phyloP scores from a whole-genome alignment of 306 rosid genomes.

The Astragalus glycyphyllos region DNA sequence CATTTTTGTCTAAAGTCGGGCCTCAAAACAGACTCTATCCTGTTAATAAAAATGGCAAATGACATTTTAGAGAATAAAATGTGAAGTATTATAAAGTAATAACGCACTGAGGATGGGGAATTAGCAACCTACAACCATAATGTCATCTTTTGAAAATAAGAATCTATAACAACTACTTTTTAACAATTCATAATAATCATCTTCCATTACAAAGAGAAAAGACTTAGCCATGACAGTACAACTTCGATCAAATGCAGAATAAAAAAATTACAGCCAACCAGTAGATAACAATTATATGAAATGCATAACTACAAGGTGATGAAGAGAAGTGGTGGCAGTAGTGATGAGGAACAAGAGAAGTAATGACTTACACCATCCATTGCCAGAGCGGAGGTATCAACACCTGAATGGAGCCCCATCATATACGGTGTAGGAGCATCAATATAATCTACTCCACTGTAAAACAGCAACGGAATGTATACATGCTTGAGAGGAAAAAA shows the following conservation, averaged over 20 bases:
- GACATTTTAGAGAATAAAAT: conserved; percentile 12
- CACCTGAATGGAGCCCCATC: conserved; percentile 99
- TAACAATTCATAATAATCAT: conserved; percentile 20
- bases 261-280: conserved; percentile 9
- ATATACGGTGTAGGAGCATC: conserved; percentile 99
- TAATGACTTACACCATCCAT: conserved; percentile 93
- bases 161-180: conserved; percentile 24
- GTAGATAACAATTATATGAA: conserved; percentile 25
- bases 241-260: conserved; percentile 27
- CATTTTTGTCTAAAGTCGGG: conserved; percentile 9
- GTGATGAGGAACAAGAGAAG: conserved; percentile 31
- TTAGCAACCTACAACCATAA: conserved; percentile 24
- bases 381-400: conserved; percentile 76
- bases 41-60: conserved; percentile 26
- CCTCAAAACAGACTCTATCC: conserved; percentile 4
- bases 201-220: conserved; percentile 15
- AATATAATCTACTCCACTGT: conserved; percentile 99
- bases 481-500: conserved; percentile 83
- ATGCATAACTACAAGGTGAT: conserved; percentile 29
- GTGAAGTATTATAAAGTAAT: conserved; percentile 26
- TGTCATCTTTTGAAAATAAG: conserved; percentile 19
- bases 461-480: conserved; percentile 98
- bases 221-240: conserved; percentile 13
- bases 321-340: background rate
- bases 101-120: conserved; percentile 30